Conservation (phyloP, 352 stramenopile genomes). For the Globisporangium orthogonon region DNA sequence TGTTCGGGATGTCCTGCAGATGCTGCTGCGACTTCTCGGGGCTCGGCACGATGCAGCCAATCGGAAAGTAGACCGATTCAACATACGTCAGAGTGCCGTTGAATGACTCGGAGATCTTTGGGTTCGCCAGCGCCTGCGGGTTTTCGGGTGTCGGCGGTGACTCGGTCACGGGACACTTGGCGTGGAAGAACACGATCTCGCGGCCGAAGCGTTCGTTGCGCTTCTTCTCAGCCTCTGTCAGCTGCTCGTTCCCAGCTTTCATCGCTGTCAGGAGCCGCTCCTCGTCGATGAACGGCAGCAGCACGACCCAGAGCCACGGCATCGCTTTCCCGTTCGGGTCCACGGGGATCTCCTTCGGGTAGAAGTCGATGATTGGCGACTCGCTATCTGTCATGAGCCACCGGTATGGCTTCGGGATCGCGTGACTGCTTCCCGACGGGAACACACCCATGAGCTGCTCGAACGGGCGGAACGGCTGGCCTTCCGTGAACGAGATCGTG, state of each 20-base stretch:
- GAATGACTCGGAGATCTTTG: constrained; percentile 54
- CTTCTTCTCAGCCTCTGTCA: constrained; percentile 73
- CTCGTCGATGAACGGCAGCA: constrained; percentile 99
- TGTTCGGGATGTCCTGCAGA: constrained; percentile 77
- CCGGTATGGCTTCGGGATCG: constrained; percentile 93
- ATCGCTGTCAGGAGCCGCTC: constrained; percentile 89
- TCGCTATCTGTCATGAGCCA: constrained; percentile 93
- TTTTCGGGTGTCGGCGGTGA: constrained; percentile 33
- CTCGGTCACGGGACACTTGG: constrained; percentile 45
- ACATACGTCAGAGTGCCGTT: constrained; percentile 67
- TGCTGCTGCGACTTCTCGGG: constrained; percentile 67
- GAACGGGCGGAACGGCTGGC: constrained; percentile 95
- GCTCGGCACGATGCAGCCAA: constrained; percentile 66
- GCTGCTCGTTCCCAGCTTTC: constrained; percentile 51
- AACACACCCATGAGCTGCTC: constrained; percentile 98
- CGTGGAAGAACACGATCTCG: constrained; percentile 82
- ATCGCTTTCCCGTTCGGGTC: constrained; percentile 99
- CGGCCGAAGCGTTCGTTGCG: constrained; percentile 79
- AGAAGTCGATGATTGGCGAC: constrained; percentile 97
- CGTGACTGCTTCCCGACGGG: constrained; percentile 88
- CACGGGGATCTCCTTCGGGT: constrained; percentile 92
- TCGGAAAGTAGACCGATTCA: constrained; percentile 69
- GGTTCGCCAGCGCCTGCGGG: constrained; percentile 34
- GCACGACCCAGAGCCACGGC: constrained; percentile 98
- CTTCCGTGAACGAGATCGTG: constrained; percentile 92